Evolutionary conservation across 2,329 filamentous ascomycete species (phyloP).

Genomic region (Plenodomus tracheiphilus): DNA sequence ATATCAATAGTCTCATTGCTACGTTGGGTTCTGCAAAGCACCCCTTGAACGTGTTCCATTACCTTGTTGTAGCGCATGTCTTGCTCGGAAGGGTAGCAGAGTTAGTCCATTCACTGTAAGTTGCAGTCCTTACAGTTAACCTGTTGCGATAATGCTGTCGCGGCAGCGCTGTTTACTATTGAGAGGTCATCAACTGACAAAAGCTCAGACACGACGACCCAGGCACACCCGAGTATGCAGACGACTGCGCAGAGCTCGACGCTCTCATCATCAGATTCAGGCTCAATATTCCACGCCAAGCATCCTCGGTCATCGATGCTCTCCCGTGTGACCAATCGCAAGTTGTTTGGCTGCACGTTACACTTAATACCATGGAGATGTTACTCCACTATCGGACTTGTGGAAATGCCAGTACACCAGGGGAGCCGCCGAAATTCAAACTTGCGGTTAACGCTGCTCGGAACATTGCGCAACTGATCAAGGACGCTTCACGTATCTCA

Average conservation of each 20-base stretch:
- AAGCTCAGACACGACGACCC: constrained; percentile 17
- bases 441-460: constrained; percentile 28
- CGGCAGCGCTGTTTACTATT: too few relatives aligned
- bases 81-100: constrained; percentile 34
- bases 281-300: constrained; percentile 29
- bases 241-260: constrained; percentile 31
- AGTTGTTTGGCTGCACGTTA: constrained; percentile 32
- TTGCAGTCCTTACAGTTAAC: too few relatives aligned
- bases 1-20: constrained; percentile 24
- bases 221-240: constrained; percentile 23
- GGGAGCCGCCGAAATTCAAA: constrained; percentile 9
- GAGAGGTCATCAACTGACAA: too few relatives aligned
- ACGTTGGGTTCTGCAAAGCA: constrained; percentile 8
- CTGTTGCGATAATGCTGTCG: too few relatives aligned
- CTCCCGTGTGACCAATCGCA: constrained; percentile 17
- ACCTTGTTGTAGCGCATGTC: constrained; percentile 29
- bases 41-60: constrained; percentile 26
- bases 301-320: constrained; percentile 26
- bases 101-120: constrained; percentile 27
- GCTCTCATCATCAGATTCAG: constrained; percentile 27
- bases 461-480: constrained; percentile 30
- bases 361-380: constrained; percentile 27
- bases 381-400: constrained; percentile 27
- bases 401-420: not conserved
- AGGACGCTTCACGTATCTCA: constrained; percentile 31